These are phyloP conservation scores for Ceratocystis papillata DNA, from an alignment of 2,329 filamentous ascomycete species.

Conservation along the genomic window DNA sequence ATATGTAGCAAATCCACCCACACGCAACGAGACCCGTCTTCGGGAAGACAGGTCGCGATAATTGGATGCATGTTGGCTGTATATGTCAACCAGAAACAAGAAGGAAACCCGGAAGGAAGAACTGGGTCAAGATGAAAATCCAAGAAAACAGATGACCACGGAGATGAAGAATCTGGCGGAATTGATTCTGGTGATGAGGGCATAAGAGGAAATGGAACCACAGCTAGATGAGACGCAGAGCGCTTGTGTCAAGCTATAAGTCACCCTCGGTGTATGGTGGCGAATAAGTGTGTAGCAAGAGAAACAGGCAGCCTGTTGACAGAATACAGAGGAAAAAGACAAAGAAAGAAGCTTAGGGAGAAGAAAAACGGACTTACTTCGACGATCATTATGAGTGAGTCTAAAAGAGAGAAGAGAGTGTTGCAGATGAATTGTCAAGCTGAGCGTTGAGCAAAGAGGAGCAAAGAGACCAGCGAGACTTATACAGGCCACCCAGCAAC, in stretches of 20 bases:
- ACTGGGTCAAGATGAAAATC: background rate
- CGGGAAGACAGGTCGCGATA: too few species aligned
- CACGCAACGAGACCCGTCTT: too few species aligned
- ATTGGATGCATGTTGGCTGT: too few species aligned
- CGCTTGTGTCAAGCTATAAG: background rate
- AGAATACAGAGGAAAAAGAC: background rate
- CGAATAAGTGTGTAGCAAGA: background rate
- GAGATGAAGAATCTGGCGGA: background rate
- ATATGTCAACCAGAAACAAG: background rate
- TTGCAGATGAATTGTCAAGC: background rate
- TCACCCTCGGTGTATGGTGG: background rate
- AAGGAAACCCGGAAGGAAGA: background rate
- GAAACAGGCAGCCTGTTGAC: background rate
- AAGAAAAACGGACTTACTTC: slow-evolving; percentile 27
- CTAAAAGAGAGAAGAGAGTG: background rate
- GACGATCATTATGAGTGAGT: slow-evolving; percentile 30
- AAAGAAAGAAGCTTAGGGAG: slow-evolving; percentile 22
- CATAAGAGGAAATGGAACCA: background rate
- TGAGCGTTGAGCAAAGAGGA: background rate
- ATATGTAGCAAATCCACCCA: too few species aligned
- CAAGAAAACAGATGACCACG: background rate
- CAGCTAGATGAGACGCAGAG: background rate
- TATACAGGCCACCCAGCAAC: slow-evolving; percentile 12
- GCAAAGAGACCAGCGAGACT: slow-evolving; percentile 11
- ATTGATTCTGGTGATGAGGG: background rate